Conservation (phyloP, 768 basidiomycete genomes). For the Thelephora aurantiotincta region DNA sequence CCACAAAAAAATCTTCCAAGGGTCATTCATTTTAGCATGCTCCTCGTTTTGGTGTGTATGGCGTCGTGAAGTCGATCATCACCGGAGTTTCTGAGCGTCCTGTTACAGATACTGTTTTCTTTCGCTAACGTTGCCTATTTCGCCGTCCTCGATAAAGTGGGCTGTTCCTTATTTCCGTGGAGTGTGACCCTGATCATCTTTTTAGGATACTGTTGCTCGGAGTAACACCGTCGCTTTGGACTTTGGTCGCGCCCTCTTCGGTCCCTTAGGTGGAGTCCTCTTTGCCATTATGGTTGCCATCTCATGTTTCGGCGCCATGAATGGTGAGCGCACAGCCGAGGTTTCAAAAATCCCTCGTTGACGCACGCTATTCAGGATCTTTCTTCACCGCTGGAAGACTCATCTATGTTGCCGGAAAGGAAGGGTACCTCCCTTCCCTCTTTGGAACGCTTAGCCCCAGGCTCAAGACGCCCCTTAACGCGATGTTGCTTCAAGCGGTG, state of each 20-base stretch:
- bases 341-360: neutral
- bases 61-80: neutral
- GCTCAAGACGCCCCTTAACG: slow-evolving; percentile 80
- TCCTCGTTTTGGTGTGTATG: slow-evolving; percentile 50
- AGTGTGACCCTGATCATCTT: slow-evolving; percentile 3
- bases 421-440: slow-evolving; percentile 72
- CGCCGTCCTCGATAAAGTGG: slow-evolving; percentile 75
- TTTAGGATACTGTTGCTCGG: slow-evolving; percentile 44
- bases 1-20: slow-evolving; percentile 79
- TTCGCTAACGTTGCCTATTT: slow-evolving; percentile 85
- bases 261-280: slow-evolving; percentile 70
- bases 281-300: slow-evolving; percentile 89
- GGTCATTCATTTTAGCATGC: slow-evolving; percentile 86
- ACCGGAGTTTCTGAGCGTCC: too few relatives aligned
- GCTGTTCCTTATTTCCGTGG: neutral
- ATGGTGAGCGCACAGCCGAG: slow-evolving; percentile 32
- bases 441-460: slow-evolving; percentile 68
- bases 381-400: slow-evolving; percentile 72
- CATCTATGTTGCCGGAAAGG: slow-evolving; percentile 79
- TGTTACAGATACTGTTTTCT: slow-evolving; percentile 52
- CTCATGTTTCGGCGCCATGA: slow-evolving; percentile 91
- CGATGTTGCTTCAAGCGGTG: slow-evolving; percentile 61
- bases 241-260: slow-evolving; percentile 80
- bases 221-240: slow-evolving; percentile 87
- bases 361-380: slow-evolving; percentile 27